Evolutionary conservation across 768 basidiomycete species (phyloP).

Genomic region (Trametes maxima): DNA sequence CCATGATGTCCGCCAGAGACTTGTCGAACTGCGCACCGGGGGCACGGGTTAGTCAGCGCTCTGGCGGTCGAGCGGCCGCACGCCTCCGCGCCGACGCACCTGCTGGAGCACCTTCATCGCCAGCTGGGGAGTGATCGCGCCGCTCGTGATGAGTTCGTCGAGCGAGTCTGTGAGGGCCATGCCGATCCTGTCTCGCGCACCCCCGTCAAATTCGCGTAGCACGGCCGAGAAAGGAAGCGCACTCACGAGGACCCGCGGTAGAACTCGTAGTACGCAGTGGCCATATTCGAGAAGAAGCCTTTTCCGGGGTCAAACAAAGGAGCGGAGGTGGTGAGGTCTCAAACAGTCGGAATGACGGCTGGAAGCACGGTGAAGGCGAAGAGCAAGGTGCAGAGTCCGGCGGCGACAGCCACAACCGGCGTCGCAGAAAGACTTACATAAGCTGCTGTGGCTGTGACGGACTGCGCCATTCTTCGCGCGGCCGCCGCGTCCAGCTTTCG

Average conservation of each 20-base stretch:
- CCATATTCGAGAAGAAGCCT: constrained; percentile 49
- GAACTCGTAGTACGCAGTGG: constrained; percentile 88
- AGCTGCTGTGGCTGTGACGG: neutral
- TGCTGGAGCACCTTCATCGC: constrained; percentile 99
- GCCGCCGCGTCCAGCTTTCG: no score
- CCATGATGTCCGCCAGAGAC: constrained; percentile 88
- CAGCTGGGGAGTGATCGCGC: constrained; percentile 94
- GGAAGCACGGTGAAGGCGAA: neutral
- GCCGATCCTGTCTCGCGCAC: constrained; percentile 68
- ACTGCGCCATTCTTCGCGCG: no score
- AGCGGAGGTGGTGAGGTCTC: neutral
- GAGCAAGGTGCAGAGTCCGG: neutral
- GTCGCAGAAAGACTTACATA: neutral
- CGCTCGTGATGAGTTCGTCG: constrained; percentile 96
- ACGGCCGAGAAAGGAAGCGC: neutral
- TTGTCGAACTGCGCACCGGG: constrained; percentile 80
- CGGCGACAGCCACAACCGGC: neutral
- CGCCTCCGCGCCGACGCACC: constrained; percentile 46
- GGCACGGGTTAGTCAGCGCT: constrained; percentile 1
- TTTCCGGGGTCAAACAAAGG: neutral
- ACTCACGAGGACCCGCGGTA: constrained; percentile 90
- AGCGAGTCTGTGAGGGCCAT: constrained; percentile 97
- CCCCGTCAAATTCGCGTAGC: constrained; percentile 18
- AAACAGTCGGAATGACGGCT: neutral
- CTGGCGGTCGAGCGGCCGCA: neutral